These are phyloP conservation scores for Aphanomyces euteiches DNA, from an alignment of 352 stramenopile genomes.

Conservation along the genomic window DNA sequence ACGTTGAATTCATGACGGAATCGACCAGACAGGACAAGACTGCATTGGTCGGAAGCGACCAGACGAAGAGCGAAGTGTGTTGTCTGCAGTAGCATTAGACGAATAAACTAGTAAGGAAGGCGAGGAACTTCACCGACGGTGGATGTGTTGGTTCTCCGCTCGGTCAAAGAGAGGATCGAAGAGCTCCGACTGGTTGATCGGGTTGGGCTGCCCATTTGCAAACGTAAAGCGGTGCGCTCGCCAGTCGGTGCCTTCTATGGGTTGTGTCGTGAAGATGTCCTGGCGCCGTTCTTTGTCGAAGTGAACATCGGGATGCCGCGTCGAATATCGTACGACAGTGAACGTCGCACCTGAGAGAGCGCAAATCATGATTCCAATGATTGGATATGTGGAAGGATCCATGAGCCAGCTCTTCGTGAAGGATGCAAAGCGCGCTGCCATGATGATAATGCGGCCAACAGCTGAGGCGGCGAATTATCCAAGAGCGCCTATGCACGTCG, in stretches of 20 bases:
- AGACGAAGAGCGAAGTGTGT: conserved; percentile 47
- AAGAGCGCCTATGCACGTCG: no score
- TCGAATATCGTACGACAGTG: conserved; percentile 7
- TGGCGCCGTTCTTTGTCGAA: conserved; percentile 25
- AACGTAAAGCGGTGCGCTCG: conserved; percentile 27
- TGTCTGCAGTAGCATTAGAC: conserved; percentile 34
- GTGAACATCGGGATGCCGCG: conserved; percentile 21
- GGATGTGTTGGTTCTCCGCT: conserved; percentile 17
- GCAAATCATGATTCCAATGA: conserved; percentile 23
- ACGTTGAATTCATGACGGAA: conserved; percentile 42
- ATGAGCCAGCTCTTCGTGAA: conserved; percentile 9
- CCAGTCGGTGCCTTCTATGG: conserved; percentile 10
- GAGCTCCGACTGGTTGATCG: conserved; percentile 23
- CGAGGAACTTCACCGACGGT: not conserved
- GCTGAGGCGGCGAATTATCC: no score
- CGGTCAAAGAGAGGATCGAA: conserved; percentile 21
- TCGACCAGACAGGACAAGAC: not conserved
- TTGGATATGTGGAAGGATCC: conserved; percentile 22
- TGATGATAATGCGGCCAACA: no score
- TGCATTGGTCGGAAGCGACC: conserved; percentile 17
- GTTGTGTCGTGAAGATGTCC: conserved; percentile 18
- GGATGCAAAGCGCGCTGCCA: not conserved
- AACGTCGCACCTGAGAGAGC: conserved; percentile 10
- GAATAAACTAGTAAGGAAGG: not conserved
- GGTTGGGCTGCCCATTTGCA: conserved; percentile 26